Percentiles rank a stretch among this genome's conserved stretches.
phyloP scores from a whole-genome alignment of 2,329 filamentous ascomycete species.

The Fusarium anthophilum region DNA sequence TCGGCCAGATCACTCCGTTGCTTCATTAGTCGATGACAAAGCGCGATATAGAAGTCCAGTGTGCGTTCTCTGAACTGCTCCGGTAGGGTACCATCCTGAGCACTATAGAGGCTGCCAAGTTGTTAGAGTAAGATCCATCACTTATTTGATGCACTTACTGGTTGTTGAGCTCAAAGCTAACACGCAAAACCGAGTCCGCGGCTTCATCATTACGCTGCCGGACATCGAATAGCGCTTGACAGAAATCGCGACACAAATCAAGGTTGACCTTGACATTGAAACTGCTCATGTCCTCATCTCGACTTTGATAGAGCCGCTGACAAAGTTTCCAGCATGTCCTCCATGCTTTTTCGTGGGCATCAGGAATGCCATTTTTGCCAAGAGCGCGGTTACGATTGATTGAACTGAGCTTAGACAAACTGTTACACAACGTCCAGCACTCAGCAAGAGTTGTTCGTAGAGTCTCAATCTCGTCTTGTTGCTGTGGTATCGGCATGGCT shows the following conservation, averaged over 20 bases:
- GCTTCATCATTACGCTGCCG: conserved; percentile 79
- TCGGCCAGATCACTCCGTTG: conserved; percentile 80
- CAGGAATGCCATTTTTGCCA: conserved; percentile 75
- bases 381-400: conserved; percentile 84
- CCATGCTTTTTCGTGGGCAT: conserved; percentile 89
- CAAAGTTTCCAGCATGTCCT: conserved; percentile 94
- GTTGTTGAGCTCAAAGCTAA: conserved; percentile 95
- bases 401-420: conserved; percentile 83
- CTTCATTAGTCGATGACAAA: conserved; percentile 97
- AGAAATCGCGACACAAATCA: conserved; percentile 91
- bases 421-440: conserved; percentile 95
- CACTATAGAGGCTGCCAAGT: conserved; percentile 77
- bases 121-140: conserved; percentile 40
- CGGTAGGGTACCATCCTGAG: conserved; percentile 81
- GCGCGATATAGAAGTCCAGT: conserved; percentile 90
- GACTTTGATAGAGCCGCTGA: conserved; percentile 85
- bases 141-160: conserved; percentile 63
- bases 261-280: conserved; percentile 78
- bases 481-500: conserved; percentile 52
- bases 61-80: conserved; percentile 90
- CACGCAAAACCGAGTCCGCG: conserved; percentile 85
- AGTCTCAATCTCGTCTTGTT: conserved; percentile 71
- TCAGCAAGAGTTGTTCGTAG: conserved; percentile 82
- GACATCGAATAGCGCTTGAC: conserved; percentile 89
- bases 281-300: conserved; percentile 73